Base-by-base conservation (phyloP, 441 rosid genomes). In the Croton laevigatus region DNA sequence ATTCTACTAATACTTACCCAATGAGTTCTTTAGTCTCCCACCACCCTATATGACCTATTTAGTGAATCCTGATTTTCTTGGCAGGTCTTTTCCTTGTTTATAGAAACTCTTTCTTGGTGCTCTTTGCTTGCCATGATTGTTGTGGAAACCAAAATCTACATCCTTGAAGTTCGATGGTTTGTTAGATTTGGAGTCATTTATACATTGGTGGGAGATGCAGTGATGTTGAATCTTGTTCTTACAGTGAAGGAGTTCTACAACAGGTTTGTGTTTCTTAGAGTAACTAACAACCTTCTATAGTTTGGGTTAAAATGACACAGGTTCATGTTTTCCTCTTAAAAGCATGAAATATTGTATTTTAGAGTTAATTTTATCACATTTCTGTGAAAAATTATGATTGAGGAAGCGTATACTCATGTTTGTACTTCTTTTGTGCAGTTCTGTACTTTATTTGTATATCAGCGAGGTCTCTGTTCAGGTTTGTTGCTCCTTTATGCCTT, bases 391-490 rank as follows among this genome's bases (percentile, higher is more conserved):
- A 62, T 63, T 65, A 53, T 71, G 42, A 40, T 48, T 65, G 51
- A 22, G 49, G 20, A 51, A 68, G 45, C 57, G 44, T 34, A 45
- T 64, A 67, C 80, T 84, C 66, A 85, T 74, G 40, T 16, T 70
- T 75, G 14, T 74, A 46, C 62, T 63, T 72, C 68, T 38, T 65
- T 78, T 69, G 64, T 76, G 86, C 96, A 96, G 99, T 68, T 84
- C 85, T 75, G 73, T 81, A 44, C 88, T 91, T 65, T 88, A 91
- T 82, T 78, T 90, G 60, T 96, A 90, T 84, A 68, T 85, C 53
- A 88, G 98, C 75, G 90, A 90, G 84, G 88, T 91, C 78, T 67
- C 80, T 65, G 83, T 77, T 78, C 97, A 96, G 99, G 99, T 96
- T 76, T 81, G 86, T 81, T 70, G 8, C 57, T 62, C 65, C 19